These are phyloP conservation scores for Talaromyces sp. DNA, from an alignment of 2,329 filamentous ascomycete genomes.

Conservation along the genomic window DNA sequence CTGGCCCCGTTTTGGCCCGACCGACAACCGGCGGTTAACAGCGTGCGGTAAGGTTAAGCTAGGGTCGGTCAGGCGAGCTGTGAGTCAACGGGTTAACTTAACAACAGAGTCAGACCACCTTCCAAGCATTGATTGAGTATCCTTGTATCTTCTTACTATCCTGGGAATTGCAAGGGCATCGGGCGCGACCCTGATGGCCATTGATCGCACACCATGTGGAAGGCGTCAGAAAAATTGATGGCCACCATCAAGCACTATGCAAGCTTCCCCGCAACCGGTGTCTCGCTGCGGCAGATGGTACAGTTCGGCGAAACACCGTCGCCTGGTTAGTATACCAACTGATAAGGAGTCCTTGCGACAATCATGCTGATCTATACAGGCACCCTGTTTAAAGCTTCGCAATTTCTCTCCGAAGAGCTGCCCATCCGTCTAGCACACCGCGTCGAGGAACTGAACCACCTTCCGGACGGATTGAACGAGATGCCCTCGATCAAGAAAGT, in stretches of 20 bases:
- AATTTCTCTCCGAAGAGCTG: conserved; percentile 96
- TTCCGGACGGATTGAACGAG: conserved; percentile 93
- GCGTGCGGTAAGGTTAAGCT: background rate
- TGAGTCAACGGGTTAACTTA: background rate
- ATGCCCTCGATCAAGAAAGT: conserved; percentile 96
- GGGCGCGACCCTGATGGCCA: conserved; percentile 13
- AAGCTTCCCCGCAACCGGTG: conserved; percentile 91
- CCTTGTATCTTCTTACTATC: background rate
- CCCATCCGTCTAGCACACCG: conserved; percentile 94
- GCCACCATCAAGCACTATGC: conserved; percentile 96
- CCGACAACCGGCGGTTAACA: conserved; percentile 3
- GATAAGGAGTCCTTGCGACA: background rate
- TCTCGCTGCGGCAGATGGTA: conserved; percentile 97
- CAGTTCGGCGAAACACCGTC: conserved; percentile 95
- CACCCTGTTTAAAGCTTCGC: conserved; percentile 92
- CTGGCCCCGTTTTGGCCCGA: conserved; percentile 19
- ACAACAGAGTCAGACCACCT: background rate
- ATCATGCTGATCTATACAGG: conserved; percentile 48
- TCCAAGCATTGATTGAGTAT: background rate
- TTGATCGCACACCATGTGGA: conserved; percentile 66
- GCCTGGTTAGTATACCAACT: conserved; percentile 55
- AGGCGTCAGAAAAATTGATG: conserved; percentile 83
- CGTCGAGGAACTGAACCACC: conserved; percentile 84
- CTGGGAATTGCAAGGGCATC: background rate
- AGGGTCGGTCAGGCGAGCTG: conserved; percentile 3